Conservation (phyloP, 345 rosid species). For the Camelina neglecta region DNA sequence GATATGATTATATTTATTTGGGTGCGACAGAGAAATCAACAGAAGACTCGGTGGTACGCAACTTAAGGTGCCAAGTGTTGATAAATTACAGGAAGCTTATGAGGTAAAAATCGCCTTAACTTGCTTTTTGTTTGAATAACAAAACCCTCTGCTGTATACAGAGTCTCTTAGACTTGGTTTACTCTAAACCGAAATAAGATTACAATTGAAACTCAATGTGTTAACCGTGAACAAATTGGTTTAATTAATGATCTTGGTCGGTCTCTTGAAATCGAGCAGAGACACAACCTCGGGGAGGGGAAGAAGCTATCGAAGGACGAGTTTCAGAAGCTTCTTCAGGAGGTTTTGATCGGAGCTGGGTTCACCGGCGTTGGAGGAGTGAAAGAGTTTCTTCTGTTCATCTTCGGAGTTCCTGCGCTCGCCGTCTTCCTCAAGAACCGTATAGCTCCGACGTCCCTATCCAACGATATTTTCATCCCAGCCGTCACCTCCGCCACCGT, state of each 20-base stretch:
- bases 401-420: constrained; percentile 67
- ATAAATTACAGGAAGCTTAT: constrained; percentile 48
- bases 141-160: background rate
- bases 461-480: constrained; percentile 74
- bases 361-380: constrained; percentile 80
- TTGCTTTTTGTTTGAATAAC: too few relatives aligned
- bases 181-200: background rate
- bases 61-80: constrained; percentile 58
- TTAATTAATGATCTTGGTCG: background rate
- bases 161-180: background rate
- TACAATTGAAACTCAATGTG: background rate
- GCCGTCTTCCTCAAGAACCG: constrained; percentile 64
- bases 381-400: constrained; percentile 61
- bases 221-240: background rate
- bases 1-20: background rate
- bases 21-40: constrained; percentile 60
- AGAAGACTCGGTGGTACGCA: constrained; percentile 68
- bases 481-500: constrained; percentile 79
- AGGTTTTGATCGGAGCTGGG: constrained; percentile 57
- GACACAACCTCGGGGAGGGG: constrained; percentile 47
- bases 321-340: constrained; percentile 64
- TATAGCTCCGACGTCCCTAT: constrained; percentile 52
- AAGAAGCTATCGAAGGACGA: constrained; percentile 54
- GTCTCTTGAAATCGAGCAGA: constrained; percentile 41
- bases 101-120: constrained; percentile 38